Base-by-base conservation (phyloP, 2,329 filamentous ascomycete species). In the Colletotrichum liriopes region DNA sequence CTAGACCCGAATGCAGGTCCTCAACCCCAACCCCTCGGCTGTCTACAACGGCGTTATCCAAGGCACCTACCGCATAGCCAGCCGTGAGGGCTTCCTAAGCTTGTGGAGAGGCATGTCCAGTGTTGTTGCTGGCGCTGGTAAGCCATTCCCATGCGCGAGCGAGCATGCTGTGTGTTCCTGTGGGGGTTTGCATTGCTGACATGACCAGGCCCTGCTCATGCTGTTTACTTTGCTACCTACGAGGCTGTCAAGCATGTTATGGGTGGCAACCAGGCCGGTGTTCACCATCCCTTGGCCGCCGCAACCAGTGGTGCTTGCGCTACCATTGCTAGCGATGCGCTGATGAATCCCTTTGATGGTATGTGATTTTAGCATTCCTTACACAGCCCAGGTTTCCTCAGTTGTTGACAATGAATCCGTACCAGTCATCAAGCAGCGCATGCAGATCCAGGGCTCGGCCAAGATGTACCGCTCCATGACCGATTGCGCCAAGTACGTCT, bases 301-400 rank as follows among this genome's bases (percentile, higher is more conserved):
- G 96, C 94, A 74, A 93, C 94, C 74, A 98, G 95, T 80, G 96
- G 96, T 83, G 96, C 96, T 73, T 94, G 94, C 77, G 96, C 96
- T 75, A 98, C 96, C 9, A 98, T 98, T 81, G 94, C 96, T 45
- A 98, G 95, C 82, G 96, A 99, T 86, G 96, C 96, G 66, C 91
- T 99, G 76, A 99, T 99, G 96, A 99, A 98, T 81, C 96, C 96
- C 29, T 99, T 99, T 81, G 96, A 99, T 85, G 95, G 95, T 98
- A 89, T 39, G 67, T 78, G 90, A 65, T 32, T 59, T 23, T 26
- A 23, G 29, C 6, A 32, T 12, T 1, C 14, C 29, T 23, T 16
- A 14, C 26, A 20, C 11, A 39, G 39, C 16, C 18, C 7, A 12
- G 26, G 16, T 9, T 9, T 37, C 14, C 12, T 60, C 14, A 29